These are phyloP conservation scores for Aspergillus pseudoviridinutans DNA, from an alignment of 2,329 filamentous ascomycete species.

Conservation along the genomic window DNA sequence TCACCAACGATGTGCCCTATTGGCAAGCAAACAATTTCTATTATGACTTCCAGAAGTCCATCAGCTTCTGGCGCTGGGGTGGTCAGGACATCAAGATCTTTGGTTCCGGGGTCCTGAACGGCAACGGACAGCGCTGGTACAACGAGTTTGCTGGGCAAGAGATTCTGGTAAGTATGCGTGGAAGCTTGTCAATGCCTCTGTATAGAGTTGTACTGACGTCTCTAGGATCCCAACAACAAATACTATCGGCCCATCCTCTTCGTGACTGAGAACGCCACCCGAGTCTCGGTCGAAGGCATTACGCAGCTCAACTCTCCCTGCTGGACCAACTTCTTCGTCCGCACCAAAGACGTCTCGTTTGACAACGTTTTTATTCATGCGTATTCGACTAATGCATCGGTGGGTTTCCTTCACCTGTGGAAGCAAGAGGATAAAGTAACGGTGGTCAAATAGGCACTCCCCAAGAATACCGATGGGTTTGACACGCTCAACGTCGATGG, in stretches of 20 bases:
- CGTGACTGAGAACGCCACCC: slow-evolving; percentile 58
- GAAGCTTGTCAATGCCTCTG: background rate
- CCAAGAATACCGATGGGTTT: slow-evolving; percentile 62
- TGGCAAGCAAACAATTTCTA: slow-evolving; percentile 51
- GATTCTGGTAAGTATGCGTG: slow-evolving; percentile 24
- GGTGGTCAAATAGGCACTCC: slow-evolving; percentile 34
- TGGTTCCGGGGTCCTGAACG: slow-evolving; percentile 55
- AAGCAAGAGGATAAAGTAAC: background rate
- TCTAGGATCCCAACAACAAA: slow-evolving; percentile 48
- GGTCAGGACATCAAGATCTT: slow-evolving; percentile 59
- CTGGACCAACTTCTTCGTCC: slow-evolving; percentile 62
- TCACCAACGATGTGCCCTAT: slow-evolving; percentile 46
- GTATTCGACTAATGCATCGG: slow-evolving; percentile 46
- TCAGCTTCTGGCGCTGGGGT: slow-evolving; percentile 63
- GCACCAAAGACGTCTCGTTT: slow-evolving; percentile 53
- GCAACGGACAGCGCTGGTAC: slow-evolving; percentile 52
- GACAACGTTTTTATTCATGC: slow-evolving; percentile 54
- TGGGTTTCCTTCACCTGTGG: slow-evolving; percentile 5
- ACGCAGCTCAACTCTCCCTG: slow-evolving; percentile 59
- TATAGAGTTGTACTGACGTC: background rate
- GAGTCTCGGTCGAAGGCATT: slow-evolving; percentile 55
- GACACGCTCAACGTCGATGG: slow-evolving; percentile 57
- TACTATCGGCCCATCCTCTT: slow-evolving; percentile 60
- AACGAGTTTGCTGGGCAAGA: slow-evolving; percentile 45
- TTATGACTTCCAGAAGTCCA: slow-evolving; percentile 51